A percentile compares a stretch with the other conserved stretches of the same genome.
Evolutionary conservation across 2,329 filamentous ascomycete species (phyloP).

Genomic region (Exserohilum turcica): DNA sequence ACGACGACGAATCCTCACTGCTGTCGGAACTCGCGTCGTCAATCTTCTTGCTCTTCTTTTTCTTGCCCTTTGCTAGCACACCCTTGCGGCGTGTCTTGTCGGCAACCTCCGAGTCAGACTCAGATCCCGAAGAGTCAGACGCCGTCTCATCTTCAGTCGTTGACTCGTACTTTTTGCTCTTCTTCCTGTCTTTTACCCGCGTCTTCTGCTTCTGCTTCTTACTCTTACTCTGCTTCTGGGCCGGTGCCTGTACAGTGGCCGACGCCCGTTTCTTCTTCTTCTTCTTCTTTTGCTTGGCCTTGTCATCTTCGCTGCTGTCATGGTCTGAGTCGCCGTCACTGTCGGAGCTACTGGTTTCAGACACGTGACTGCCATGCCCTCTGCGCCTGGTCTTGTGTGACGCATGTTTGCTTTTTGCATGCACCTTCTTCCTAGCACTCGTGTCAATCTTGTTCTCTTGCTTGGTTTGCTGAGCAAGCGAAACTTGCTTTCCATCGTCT

Average conservation of each 20-base stretch:
- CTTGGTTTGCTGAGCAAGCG: conserved; percentile 4
- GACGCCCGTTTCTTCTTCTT: conserved; percentile 24
- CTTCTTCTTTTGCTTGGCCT: conserved; percentile 29
- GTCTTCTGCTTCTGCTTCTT: conserved; percentile 31
- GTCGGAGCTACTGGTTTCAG: conserved; percentile 30
- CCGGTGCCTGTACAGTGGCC: conserved; percentile 15
- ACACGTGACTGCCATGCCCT: conserved; percentile 23
- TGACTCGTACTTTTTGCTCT: conserved; percentile 27
- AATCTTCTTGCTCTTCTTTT: conserved; percentile 29
- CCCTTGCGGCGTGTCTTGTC: conserved; percentile 23
- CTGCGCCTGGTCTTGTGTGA: conserved; percentile 28
- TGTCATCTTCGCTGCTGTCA: conserved; percentile 28
- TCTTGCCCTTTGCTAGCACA: conserved; percentile 29
- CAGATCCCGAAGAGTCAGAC: conserved; percentile 22
- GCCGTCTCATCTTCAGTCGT: conserved; percentile 25
- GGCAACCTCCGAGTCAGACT: conserved; percentile 24
- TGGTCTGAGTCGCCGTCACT: conserved; percentile 26
- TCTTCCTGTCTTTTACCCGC: conserved; percentile 31
- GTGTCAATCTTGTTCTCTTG: conserved; percentile 16
- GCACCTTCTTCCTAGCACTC: conserved; percentile 11
- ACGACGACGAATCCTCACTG: conserved; percentile 19
- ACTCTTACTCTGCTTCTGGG: conserved; percentile 16
- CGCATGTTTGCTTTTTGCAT: conserved; percentile 19
- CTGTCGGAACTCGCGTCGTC: conserved; percentile 25
- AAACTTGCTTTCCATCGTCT: conserved; percentile 6